Evolutionary conservation across 2,329 filamentous ascomycete genomes (phyloP), one percentile per base, ranked within the genome.

Genomic region (Fusarium proliferatum): DNA sequence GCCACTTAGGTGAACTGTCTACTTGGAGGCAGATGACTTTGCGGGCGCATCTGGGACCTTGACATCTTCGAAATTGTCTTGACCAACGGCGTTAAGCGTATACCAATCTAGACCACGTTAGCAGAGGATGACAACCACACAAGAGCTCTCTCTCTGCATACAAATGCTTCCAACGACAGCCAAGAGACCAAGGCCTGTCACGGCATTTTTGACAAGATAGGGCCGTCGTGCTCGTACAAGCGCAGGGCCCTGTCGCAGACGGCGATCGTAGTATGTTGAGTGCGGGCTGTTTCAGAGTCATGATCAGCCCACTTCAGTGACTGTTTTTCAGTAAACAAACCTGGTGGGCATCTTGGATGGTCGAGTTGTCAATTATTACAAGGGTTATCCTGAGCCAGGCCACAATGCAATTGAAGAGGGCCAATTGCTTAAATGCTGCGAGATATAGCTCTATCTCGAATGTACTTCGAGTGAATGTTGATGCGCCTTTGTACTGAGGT

Each of bases 21-120:
- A 82, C 68, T 80, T 82, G 38, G 79, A 67, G 49, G 84, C 81
- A 43, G 84, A 79, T n/a, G 85, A 82, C 67, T 87, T 84, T 56
- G 84, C 82, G 53, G 94, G 92, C 59, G 88, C 86, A 81, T 94
- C 93, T 34, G 96, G 96, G 42, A 98, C 92, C 81, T 94, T 92
- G 77, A 98, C 95, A 81, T 99, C 96, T 65, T 95, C 94, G 85
- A 99, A 99, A 76, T 98, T 94, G 83, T 98, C 96, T 84, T 98
- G 96, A 48, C 96, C 94, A 80, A 99, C 93, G 61, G 94, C 94
- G 75, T 87, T 89, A 80, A 99, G 92, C 8, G 89, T 90, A 79
- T 90, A 90, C 75, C 84, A 84, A 78, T 90, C 89, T 90, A 64
- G 51, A 21, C 19, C 23, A 33, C 41, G 63, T 79, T 64, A 78